Evolutionary conservation across 1,284 basidiomycete species (phyloP).

Genomic region (Malassezia vespertilionis): DNA sequence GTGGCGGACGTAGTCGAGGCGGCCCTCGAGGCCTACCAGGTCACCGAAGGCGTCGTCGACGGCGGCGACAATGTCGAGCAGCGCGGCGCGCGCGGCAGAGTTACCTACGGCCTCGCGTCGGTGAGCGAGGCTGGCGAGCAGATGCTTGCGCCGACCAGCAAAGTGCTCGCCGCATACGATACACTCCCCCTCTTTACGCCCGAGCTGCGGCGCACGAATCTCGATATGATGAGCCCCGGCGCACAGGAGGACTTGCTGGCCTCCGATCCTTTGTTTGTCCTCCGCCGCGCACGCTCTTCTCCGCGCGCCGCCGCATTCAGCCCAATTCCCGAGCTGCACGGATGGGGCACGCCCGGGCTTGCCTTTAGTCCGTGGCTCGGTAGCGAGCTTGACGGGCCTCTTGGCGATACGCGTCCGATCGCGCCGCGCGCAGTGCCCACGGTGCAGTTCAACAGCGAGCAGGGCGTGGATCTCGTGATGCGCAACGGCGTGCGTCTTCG

Average conservation of each 20-base stretch:
- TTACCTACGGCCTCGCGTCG: slow-evolving; percentile 63
- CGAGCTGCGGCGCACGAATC: slow-evolving; percentile 66
- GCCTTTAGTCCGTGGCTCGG: no score
- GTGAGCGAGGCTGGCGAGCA: slow-evolving; percentile 23
- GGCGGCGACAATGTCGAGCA: slow-evolving; percentile 95
- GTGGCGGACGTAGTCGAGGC: slow-evolving; percentile 92
- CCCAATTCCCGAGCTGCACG: not conserved
- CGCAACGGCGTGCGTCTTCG: slow-evolving; percentile 5
- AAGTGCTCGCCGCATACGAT: slow-evolving; percentile 63
- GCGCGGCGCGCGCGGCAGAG: slow-evolving; percentile 61
- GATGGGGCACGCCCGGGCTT: not conserved
- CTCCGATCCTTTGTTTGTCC: slow-evolving; percentile 76
- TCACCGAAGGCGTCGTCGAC: slow-evolving; percentile 86
- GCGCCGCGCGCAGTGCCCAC: not conserved
- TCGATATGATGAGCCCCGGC: slow-evolving; percentile 62
- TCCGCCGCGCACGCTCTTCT: slow-evolving; percentile 48
- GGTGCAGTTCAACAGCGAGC: slow-evolving; percentile 4
- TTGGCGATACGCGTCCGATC: not conserved
- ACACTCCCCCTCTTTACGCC: slow-evolving; percentile 52
- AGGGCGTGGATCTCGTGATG: slow-evolving; percentile 10
- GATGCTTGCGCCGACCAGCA: slow-evolving; percentile 23
- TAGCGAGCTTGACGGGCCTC: not conserved
- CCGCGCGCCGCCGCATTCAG: not conserved
- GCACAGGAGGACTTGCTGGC: slow-evolving; percentile 60
- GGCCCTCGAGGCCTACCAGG: slow-evolving; percentile 80